A percentile compares a stretch with the other conserved stretches of the same genome.
These are phyloP conservation scores for Trapa bicornis DNA, from an alignment of 345 rosid genomes.

Conservation along the genomic window DNA sequence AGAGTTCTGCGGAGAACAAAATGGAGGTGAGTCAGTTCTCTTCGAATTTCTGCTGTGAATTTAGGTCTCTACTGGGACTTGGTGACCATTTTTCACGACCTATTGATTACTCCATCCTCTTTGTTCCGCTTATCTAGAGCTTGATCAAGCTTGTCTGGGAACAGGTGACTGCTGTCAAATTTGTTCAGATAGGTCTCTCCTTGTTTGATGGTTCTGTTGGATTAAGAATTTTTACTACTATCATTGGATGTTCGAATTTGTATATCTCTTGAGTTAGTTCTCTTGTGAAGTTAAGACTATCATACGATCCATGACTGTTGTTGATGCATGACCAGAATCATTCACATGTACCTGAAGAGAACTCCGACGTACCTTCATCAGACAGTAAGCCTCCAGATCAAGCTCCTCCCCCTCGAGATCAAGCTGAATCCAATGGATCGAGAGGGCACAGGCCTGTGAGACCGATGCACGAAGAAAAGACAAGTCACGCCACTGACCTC, in stretches of 20 bases:
- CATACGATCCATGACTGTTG: slow-evolving; percentile 9
- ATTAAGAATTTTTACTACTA: slow-evolving; percentile 1
- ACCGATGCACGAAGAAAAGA: slow-evolving; percentile 22
- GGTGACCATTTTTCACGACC: background rate
- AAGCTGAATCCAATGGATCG: slow-evolving; percentile 32
- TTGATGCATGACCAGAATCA: slow-evolving; percentile 35
- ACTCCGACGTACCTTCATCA: slow-evolving; percentile 30
- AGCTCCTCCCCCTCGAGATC: slow-evolving; percentile 33
- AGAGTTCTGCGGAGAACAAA: slow-evolving; percentile 3
- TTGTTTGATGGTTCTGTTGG: background rate
- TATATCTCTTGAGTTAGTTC: background rate
- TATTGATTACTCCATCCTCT: background rate
- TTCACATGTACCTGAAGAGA: slow-evolving; percentile 54
- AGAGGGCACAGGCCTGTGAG: slow-evolving; percentile 18
- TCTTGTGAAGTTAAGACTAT: background rate
- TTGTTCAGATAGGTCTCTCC: background rate
- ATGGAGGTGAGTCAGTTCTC: slow-evolving; percentile 52
- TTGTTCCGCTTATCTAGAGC: background rate
- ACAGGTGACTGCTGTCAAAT: background rate
- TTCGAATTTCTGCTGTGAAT: no score
- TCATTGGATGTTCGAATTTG: background rate
- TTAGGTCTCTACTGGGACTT: background rate
- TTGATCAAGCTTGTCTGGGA: background rate
- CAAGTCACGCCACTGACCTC: slow-evolving; percentile 28
- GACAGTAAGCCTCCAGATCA: slow-evolving; percentile 21